Percentiles rank a stretch among this genome's conserved stretches.
phyloP scores from a whole-genome alignment of 2,329 filamentous ascomycete genomes.

The Exophiala xenobiotica region DNA sequence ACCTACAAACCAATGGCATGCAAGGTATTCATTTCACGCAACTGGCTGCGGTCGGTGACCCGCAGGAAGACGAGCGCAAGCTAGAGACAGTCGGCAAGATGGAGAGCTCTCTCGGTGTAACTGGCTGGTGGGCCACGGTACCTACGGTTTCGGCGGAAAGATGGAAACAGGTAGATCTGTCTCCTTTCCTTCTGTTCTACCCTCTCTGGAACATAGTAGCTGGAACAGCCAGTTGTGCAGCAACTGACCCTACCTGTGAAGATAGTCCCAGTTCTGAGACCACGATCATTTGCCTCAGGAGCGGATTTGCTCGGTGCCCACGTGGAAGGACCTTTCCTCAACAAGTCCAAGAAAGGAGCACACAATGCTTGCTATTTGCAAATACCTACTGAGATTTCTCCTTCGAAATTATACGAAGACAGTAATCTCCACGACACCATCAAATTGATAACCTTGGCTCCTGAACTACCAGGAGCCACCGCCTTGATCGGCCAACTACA shows the following conservation, averaged over 20 bases:
- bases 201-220: neutral
- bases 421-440: slow-evolving; percentile 42
- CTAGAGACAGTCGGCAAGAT: slow-evolving; percentile 18
- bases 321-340: slow-evolving; percentile 57
- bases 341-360: slow-evolving; percentile 54
- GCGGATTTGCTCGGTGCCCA: slow-evolving; percentile 58
- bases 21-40: slow-evolving; percentile 34
- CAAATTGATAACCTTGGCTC: slow-evolving; percentile 54
- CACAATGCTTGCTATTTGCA: slow-evolving; percentile 49
- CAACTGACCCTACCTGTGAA: neutral
- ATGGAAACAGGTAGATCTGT: slow-evolving; percentile 24
- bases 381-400: slow-evolving; percentile 35
- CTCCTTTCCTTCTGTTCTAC: neutral
- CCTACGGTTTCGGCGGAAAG: slow-evolving; percentile 22
- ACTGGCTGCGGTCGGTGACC: slow-evolving; percentile 5
- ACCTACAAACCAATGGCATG: slow-evolving; percentile 56
- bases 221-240: neutral
- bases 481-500: slow-evolving; percentile 45
- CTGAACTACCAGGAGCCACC: slow-evolving; percentile 47
- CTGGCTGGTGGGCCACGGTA: slow-evolving; percentile 28
- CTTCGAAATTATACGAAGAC: slow-evolving; percentile 48
- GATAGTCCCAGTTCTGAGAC: slow-evolving; percentile 3
- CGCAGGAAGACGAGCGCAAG: slow-evolving; percentile 12
- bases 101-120: slow-evolving; percentile 22
- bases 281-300: slow-evolving; percentile 38